phyloP scores from a whole-genome alignment of 208 protist genomes.

The Leishmania turanica region DNA sequence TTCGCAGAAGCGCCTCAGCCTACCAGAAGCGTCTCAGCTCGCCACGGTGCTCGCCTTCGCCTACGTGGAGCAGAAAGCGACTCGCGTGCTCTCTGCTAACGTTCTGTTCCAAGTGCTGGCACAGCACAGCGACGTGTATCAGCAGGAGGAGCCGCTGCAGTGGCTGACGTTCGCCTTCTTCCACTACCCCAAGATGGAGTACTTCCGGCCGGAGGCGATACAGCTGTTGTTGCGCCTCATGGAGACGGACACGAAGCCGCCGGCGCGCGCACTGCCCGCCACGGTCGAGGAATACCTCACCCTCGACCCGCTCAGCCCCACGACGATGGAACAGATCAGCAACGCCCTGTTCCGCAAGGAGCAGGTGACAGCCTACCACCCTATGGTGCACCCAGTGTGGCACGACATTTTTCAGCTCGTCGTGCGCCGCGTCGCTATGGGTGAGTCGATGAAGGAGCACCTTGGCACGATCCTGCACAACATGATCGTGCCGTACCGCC shows the following conservation, averaged over 20 bases:
- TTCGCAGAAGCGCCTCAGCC: conserved; percentile 32
- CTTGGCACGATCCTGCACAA: conserved; percentile 84
- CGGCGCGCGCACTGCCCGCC: conserved; percentile 32
- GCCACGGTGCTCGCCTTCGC: conserved; percentile 71
- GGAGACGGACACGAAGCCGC: conserved; percentile 33
- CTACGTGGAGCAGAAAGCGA: conserved; percentile 87
- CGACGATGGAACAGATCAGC: conserved; percentile 78
- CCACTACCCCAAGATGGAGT: conserved; percentile 87
- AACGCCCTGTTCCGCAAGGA: conserved; percentile 89
- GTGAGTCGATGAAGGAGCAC: conserved; percentile 90
- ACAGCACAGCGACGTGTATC: conserved; percentile 35
- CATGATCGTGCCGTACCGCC: conserved; percentile 82
- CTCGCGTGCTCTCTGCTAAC: conserved; percentile 77
- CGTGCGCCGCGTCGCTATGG: conserved; percentile 58
- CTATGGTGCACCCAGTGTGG: conserved; percentile 91
- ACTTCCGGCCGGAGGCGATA: conserved; percentile 86
- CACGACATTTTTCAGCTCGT: conserved; percentile 81
- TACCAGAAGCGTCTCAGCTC: conserved; percentile 47
- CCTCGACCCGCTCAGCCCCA: conserved; percentile 75
- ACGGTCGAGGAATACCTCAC: conserved; percentile 48
- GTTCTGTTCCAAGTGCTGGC: conserved; percentile 58
- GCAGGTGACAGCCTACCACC: conserved; percentile 80
- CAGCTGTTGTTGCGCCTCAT: conserved; percentile 83
- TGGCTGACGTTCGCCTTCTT: conserved; percentile 89
- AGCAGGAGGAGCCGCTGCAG: conserved; percentile 54